Conservation (phyloP, 495 filamentous ascomycete species). For the Penicillium maclennaniae region DNA sequence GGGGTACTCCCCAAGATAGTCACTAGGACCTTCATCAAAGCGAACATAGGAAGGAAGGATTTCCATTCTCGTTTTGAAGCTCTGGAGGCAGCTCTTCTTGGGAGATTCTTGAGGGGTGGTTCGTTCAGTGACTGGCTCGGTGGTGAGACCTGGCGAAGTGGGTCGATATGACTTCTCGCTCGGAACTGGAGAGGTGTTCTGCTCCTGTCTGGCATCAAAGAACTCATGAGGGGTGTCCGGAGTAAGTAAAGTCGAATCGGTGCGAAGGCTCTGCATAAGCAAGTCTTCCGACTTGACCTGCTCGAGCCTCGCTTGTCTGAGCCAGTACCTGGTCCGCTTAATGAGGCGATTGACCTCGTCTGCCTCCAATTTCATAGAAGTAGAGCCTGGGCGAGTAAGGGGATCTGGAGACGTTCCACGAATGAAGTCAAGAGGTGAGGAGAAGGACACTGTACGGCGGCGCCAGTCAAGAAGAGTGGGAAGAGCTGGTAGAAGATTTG, state of each 20-base stretch:
- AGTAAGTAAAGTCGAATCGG: neutral
- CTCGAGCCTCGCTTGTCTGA: too few relatives aligned
- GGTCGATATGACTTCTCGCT: neutral
- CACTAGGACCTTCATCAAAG: neutral
- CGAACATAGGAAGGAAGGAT: neutral
- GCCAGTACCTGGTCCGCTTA: too few relatives aligned
- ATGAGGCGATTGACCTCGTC: too few relatives aligned
- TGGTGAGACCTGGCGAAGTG: neutral
- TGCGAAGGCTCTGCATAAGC: neutral
- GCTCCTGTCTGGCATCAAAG: conserved; percentile 5
- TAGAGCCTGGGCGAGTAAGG: too few relatives aligned
- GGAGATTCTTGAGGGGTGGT: neutral
- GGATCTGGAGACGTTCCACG: too few relatives aligned
- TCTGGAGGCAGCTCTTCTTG: neutral
- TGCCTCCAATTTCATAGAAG: too few relatives aligned
- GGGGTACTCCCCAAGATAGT: too few relatives aligned
- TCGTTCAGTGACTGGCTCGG: neutral
- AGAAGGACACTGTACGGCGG: too few relatives aligned
- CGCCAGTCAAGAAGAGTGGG: too few relatives aligned
- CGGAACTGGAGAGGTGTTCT: conserved; percentile 1
- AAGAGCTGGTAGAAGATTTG: too few relatives aligned
- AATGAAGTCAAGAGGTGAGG: too few relatives aligned
- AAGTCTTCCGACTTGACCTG: neutral
- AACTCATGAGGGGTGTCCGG: conserved; percentile 1
- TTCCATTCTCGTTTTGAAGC: neutral